phyloP scores from a whole-genome alignment of 148 eudicot genomes.

The Vaccinium myrtillus region DNA sequence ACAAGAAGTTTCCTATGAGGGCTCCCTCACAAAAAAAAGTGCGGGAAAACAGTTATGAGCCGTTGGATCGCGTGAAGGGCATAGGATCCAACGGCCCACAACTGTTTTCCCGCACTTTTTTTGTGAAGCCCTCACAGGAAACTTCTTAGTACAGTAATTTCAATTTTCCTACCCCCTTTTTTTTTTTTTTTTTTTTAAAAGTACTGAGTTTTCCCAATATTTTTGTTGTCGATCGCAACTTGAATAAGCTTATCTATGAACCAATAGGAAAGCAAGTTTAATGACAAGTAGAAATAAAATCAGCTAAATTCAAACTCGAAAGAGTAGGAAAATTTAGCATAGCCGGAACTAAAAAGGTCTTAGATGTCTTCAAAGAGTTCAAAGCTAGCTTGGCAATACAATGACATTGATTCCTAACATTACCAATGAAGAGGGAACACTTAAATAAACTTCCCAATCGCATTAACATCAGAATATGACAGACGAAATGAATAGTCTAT shows the following conservation, averaged over 20 bases:
- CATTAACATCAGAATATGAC: background rate
- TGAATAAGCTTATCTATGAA: background rate
- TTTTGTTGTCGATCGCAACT: background rate
- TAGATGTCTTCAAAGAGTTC: background rate
- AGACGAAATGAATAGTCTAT: background rate
- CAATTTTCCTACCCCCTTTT: background rate
- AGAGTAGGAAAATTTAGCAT: background rate
- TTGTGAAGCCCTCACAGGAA: too few relatives aligned
- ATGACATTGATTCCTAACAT: background rate
- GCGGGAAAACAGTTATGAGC: too few relatives aligned
- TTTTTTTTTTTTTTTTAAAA: too few relatives aligned
- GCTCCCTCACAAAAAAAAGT: too few relatives aligned
- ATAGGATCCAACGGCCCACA: too few relatives aligned
- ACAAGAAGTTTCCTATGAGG: too few relatives aligned
- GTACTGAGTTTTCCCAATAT: background rate
- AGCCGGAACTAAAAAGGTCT: background rate
- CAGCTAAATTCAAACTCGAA: background rate
- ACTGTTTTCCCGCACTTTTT: too few relatives aligned
- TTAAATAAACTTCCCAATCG: background rate
- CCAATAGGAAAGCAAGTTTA: background rate
- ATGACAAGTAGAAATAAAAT: background rate
- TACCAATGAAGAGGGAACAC: background rate
- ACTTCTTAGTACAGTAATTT: background rate
- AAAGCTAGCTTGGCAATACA: background rate
- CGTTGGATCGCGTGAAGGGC: too few relatives aligned